A percentile compares a stretch with the other conserved stretches of the same genome.
phyloP scores from a whole-genome alignment of 371 early-diverging fungal genomes.

The Apophysomyces variabilis region DNA sequence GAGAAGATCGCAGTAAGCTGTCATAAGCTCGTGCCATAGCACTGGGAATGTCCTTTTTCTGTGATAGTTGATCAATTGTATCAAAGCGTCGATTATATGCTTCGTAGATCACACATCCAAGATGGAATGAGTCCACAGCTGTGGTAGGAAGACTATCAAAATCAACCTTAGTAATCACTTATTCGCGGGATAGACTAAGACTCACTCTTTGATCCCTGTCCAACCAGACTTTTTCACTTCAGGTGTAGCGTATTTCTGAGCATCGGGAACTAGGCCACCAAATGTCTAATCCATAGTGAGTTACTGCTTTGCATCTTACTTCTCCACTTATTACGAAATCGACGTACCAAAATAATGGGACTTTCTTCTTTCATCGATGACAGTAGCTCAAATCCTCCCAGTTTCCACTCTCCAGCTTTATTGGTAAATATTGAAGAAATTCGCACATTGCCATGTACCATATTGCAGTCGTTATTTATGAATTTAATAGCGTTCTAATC shows the following conservation, averaged over 20 bases:
- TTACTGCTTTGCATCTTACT: conserved; percentile 1
- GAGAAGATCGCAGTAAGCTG: conserved; percentile 54
- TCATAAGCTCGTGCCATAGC: conserved; percentile 59
- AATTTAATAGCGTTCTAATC: conserved; percentile 83
- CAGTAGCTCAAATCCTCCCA: conserved; percentile 87
- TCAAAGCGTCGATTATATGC: conserved; percentile 75
- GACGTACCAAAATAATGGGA: conserved; percentile 63
- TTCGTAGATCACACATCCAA: conserved; percentile 81
- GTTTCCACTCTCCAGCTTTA: conserved; percentile 92
- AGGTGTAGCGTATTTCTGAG: conserved; percentile 73
- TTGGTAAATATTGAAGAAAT: conserved; percentile 83
- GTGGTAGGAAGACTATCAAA: conserved; percentile 39
- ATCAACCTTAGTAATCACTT: not conserved
- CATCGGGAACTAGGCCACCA: conserved; percentile 70
- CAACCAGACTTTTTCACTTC: conserved; percentile 74
- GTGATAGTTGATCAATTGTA: conserved; percentile 59
- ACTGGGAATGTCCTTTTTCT: conserved; percentile 67
- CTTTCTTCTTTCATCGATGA: conserved; percentile 75
- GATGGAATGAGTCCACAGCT: conserved; percentile 81
- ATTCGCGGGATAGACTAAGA: not conserved
- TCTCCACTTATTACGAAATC: not conserved
- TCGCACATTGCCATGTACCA: conserved; percentile 89
- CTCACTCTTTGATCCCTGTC: conserved; percentile 70
- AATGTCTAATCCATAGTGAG: conserved; percentile 52
- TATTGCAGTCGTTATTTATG: conserved; percentile 80